Evolutionary conservation across 2,329 filamentous ascomycete species (phyloP).

Genomic region (Colletotrichum eremochloae): DNA sequence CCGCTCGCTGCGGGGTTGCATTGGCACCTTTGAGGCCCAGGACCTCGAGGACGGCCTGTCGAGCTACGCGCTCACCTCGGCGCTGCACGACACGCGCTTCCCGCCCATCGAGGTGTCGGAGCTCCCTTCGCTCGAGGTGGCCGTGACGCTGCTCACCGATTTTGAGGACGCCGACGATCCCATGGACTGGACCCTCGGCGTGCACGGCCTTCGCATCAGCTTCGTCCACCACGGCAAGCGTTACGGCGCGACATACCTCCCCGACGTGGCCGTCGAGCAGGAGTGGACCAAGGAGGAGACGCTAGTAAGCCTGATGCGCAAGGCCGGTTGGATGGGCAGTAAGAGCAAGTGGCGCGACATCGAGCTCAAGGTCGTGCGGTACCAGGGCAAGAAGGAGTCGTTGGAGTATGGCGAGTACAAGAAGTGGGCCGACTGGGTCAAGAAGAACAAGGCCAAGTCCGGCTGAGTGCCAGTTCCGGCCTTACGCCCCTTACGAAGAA

Average conservation of each 20-base stretch:
- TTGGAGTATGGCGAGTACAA: conserved; percentile 81
- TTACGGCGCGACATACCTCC: conserved; percentile 90
- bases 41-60: conserved; percentile 79
- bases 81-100: conserved; percentile 74
- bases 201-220: conserved; percentile 87
- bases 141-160: conserved; percentile 86
- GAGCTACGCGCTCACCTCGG: conserved; percentile 86
- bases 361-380: conserved; percentile 82
- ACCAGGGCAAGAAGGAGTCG: conserved; percentile 85
- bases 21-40: conserved; percentile 90
- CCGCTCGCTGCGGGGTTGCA: conserved; percentile 88
- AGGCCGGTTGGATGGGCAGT: conserved; percentile 92
- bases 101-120: conserved; percentile 66
- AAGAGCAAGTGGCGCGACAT: conserved; percentile 84
- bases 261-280: conserved; percentile 91
- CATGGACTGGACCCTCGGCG: conserved; percentile 88
- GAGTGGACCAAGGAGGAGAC: conserved; percentile 97
- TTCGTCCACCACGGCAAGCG: conserved; percentile 81
- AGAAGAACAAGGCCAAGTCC: conserved; percentile 47
- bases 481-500: conserved; percentile 3
- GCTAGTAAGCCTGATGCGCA: conserved; percentile 88
- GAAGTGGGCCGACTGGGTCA: conserved; percentile 83
- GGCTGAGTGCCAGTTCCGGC: conserved; percentile 10
- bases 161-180: conserved; percentile 82
- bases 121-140: conserved; percentile 71